Evolutionary conservation across 257 asterid genomes (phyloP).

Genomic region (Lycium ferocissimum): DNA sequence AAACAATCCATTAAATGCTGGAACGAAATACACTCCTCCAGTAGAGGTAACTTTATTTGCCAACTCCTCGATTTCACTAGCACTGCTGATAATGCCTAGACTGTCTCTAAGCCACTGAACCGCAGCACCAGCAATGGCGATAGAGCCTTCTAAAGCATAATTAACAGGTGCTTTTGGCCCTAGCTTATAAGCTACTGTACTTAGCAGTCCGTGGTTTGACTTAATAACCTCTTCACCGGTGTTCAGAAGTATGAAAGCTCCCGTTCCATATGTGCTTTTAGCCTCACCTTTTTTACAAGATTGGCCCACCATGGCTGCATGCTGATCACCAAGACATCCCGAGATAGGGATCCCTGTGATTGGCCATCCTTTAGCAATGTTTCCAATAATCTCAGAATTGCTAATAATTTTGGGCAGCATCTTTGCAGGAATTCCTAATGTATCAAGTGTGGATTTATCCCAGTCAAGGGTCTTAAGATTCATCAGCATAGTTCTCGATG

Average conservation of each 20-base stretch:
- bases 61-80: constrained; percentile 88
- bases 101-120: constrained; percentile 98
- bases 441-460: constrained; percentile 63
- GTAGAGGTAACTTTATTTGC: constrained; percentile 72
- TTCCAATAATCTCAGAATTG: constrained; percentile 80
- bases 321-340: constrained; percentile 96
- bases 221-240: constrained; percentile 70
- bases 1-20: constrained; percentile 92
- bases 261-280: constrained; percentile 92
- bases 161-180: constrained; percentile 85
- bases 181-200: constrained; percentile 84
- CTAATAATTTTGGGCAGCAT: constrained; percentile 78
- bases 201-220: constrained; percentile 78
- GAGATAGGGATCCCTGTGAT: constrained; percentile 76
- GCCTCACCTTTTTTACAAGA: constrained; percentile 90
- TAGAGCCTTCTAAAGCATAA: constrained; percentile 94
- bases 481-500: constrained; percentile 96
- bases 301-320: constrained; percentile 96
- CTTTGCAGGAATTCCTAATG: constrained; percentile 56
- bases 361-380: constrained; percentile 77
- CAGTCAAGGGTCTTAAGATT: constrained; percentile 80
- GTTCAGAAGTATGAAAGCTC: constrained; percentile 88
- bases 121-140: constrained; percentile 98
- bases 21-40: constrained; percentile 95
- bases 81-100: constrained; percentile 79